Base-by-base conservation (phyloP, 306 rosid species). In the Vigna reflexopilosa region DNA sequence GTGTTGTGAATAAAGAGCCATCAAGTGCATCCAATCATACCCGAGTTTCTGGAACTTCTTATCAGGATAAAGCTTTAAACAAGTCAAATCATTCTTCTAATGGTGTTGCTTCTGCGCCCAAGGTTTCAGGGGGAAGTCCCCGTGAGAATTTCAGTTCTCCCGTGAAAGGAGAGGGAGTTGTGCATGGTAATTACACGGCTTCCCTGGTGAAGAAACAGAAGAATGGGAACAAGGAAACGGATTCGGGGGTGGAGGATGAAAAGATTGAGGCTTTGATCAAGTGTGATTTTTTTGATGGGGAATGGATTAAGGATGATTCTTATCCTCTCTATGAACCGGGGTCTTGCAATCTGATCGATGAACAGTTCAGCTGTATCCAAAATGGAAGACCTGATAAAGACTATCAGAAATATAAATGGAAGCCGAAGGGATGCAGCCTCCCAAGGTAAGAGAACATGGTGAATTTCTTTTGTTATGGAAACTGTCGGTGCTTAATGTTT, bases 361-460 rank as follows among this genome's bases (percentile, higher is more conserved):
- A 90, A 78, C 97, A 94, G 61, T 94, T 94, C 81, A 62, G 85
- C 56, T 94, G 98, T 78, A 75, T 86, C 69, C 68, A 36, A 63
- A 94, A 94, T 71, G 97, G 97, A 32, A 88, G 98, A 65, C 93
- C 92, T 38, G 97, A 94, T 79, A 83, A 78, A 62, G 85, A 83
- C n/a, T 86, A 81, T 77, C 95, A 84, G 81, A 90, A 89, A 40
- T 84, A 73, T 72, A 92, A 81, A 80, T 94, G 98, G 98, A 91
- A 88, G 82, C 98, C 97, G 4, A 89, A 86, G 75, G 90, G 86
- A 12, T 94, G 98, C 80, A 77, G 15, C 75, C 87, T 94, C 10
- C 98, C 98, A 34, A 92, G 98, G 98, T 94, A 78, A 40, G 81
- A 24, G 7, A 51, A 5, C 52, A 44, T 36, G 5, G 14, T 65